These are phyloP conservation scores for Boletus tomentosulus DNA, from an alignment of 768 basidiomycete genomes.

Conservation along the genomic window DNA sequence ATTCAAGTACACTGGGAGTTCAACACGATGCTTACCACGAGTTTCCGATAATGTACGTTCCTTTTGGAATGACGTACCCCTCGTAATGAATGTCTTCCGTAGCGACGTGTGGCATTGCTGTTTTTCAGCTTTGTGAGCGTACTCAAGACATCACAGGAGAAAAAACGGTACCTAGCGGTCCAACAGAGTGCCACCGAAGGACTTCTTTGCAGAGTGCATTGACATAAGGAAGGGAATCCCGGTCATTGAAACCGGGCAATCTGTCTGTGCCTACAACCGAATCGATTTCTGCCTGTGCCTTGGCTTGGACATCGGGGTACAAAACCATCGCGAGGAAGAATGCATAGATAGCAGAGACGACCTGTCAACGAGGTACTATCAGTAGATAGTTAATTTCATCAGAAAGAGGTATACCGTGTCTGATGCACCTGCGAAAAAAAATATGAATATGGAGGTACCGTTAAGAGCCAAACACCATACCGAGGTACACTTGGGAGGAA, in stretches of 20 bases:
- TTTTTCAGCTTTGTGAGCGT: not conserved
- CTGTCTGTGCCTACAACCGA: constrained; percentile 18
- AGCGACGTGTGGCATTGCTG: constrained; percentile 15
- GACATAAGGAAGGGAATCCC: constrained; percentile 24
- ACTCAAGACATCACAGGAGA: constrained; percentile 12
- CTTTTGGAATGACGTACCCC: constrained; percentile 22
- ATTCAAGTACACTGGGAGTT: not conserved
- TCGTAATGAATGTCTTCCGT: constrained; percentile 17
- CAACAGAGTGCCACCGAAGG: constrained; percentile 20
- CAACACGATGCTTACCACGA: constrained; percentile 16
- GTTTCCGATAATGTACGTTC: constrained; percentile 21
- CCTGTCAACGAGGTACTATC: not conserved
- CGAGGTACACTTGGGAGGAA: constrained; percentile 7
- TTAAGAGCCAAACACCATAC: not conserved
- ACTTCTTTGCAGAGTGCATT: constrained; percentile 25
- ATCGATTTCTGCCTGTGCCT: constrained; percentile 25
- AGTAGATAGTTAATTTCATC: constrained; percentile 21
- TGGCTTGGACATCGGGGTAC: constrained; percentile 22
- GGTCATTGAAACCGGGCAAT: constrained; percentile 21
- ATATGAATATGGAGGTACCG: not conserved
- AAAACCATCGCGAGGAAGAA: constrained; percentile 27
- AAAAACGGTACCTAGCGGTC: constrained; percentile 16
- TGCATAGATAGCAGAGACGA: constrained; percentile 15
- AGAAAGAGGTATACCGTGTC: constrained; percentile 39
- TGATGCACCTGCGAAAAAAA: constrained; percentile 32